Conservation (phyloP, 352 stramenopile species). For the Phytophthora citrophthora region DNA sequence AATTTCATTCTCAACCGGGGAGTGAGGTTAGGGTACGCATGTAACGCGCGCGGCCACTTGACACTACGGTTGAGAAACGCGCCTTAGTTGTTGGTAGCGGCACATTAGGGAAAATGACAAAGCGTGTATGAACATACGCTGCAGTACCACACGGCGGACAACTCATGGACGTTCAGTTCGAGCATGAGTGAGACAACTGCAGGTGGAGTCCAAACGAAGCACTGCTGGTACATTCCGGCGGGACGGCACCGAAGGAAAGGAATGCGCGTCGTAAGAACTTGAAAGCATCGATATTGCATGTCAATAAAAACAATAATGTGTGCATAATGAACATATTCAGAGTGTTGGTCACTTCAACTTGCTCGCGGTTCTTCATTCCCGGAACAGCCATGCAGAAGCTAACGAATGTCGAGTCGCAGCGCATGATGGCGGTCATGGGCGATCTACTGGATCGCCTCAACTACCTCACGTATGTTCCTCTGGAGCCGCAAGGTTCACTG, state of each 20-base stretch:
- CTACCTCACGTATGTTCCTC: constrained; percentile 85
- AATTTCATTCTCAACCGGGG: no score
- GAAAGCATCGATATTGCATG: not conserved
- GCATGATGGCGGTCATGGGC: constrained; percentile 88
- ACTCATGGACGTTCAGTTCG: constrained; percentile 52
- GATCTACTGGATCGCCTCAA: constrained; percentile 86
- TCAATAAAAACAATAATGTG: no score
- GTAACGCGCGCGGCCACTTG: no score
- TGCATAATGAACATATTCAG: no score
- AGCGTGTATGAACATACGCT: no score
- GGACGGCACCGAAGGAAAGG: constrained; percentile 39
- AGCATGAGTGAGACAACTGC: constrained; percentile 41
- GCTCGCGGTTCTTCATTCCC: constrained; percentile 19
- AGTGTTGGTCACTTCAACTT: not conserved
- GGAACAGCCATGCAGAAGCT: constrained; percentile 79
- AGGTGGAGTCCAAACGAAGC: constrained; percentile 57
- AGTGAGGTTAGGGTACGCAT: no score
- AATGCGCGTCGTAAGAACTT: constrained; percentile 9
- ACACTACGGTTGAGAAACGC: no score
- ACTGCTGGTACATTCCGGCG: constrained; percentile 76
- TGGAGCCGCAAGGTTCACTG: constrained; percentile 62
- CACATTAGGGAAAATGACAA: no score
- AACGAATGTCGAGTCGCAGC: constrained; percentile 89
- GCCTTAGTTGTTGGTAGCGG: no score
- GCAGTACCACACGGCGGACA: constrained; percentile 68